phyloP scores from a whole-genome alignment of 2,329 filamentous ascomycete genomes.

The Alternaria arborescens region DNA sequence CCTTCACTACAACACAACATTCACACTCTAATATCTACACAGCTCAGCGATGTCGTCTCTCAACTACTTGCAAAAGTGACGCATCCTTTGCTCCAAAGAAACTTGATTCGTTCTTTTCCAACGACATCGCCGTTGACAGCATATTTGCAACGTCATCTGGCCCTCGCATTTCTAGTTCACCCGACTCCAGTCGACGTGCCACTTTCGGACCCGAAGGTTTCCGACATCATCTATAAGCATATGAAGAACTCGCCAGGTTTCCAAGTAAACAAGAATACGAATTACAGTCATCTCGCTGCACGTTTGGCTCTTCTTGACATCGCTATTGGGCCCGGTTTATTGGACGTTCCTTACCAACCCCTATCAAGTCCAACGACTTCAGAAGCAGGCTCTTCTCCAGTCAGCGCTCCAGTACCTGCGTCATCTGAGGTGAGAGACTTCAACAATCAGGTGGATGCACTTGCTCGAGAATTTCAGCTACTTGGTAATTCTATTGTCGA shows the following conservation, averaged over 20 bases:
- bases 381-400: constrained; percentile 27
- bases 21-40: constrained; percentile 32
- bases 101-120: constrained; percentile 68
- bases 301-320: constrained; percentile 75
- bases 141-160: constrained; percentile 71
- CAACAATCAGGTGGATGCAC: constrained; percentile 74
- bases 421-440: constrained; percentile 61
- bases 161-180: constrained; percentile 68
- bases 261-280: constrained; percentile 62
- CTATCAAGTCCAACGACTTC: constrained; percentile 37
- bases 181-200: constrained; percentile 34
- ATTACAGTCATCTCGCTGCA: constrained; percentile 75
- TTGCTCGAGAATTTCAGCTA: constrained; percentile 60
- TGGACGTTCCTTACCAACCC: constrained; percentile 42
- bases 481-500: constrained; percentile 73
- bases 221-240: constrained; percentile 33
- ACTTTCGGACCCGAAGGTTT: constrained; percentile 34
- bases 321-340: constrained; percentile 72
- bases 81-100: constrained; percentile 63
- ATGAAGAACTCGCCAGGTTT: constrained; percentile 58
- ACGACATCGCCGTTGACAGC: constrained; percentile 60
- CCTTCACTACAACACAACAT: constrained; percentile 12
- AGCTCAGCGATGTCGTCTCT: constrained; percentile 39
- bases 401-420: constrained; percentile 19
- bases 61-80: constrained; percentile 50